Base-by-base conservation (phyloP, 768 basidiomycete species). In the Serendipita indica region DNA sequence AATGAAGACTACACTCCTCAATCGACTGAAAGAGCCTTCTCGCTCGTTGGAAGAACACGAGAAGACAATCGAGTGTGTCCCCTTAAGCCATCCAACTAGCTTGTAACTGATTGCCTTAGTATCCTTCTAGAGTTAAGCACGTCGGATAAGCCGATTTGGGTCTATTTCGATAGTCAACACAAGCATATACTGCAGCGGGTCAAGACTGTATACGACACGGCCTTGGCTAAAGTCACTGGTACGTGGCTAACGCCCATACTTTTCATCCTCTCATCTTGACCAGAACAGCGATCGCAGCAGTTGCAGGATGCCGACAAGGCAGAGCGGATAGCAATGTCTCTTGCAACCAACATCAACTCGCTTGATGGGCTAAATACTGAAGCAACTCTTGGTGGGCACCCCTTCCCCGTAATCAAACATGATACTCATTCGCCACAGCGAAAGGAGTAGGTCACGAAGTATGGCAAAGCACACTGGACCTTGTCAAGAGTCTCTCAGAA, bases 91-190 rank as follows among this genome's bases (percentile, higher is more conserved):
- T 3, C 32, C 12, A 14, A 30, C 5, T 32, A 33, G 22, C 45
- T 5, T 34, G 39, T 39, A 13, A 32, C 12, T 28, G 12, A 27
- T 16, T 13, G 30, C 5, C 34, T 0, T 63, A 98, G 94, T 65
- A 85, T 97, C 52, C 71, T 98, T 32, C 73, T 92, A 54, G 94
- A 99, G 62, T 71, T 99, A 59, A 88, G 86, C 64, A 76, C 81
- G 1, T 76, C 81, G 10, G 90, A 94, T 60, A 94, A 99, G 66
- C 89, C 93, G 0, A 79, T 91, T 41, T 99, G 94, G 96, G 81
- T 84, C 6, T 99, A 88, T 69, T 88, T 99, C 64, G 96, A 98
- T 64, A 82, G 83, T 59, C 93, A 98, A 63, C 91, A 98, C 67
- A 79, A 81, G 39, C 79, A 89, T 65, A 89, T 97, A 49, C 72